Evolutionary conservation across 2,329 filamentous ascomycete genomes (phyloP).

Genomic region (Cephalotrichum gorgonifer): DNA sequence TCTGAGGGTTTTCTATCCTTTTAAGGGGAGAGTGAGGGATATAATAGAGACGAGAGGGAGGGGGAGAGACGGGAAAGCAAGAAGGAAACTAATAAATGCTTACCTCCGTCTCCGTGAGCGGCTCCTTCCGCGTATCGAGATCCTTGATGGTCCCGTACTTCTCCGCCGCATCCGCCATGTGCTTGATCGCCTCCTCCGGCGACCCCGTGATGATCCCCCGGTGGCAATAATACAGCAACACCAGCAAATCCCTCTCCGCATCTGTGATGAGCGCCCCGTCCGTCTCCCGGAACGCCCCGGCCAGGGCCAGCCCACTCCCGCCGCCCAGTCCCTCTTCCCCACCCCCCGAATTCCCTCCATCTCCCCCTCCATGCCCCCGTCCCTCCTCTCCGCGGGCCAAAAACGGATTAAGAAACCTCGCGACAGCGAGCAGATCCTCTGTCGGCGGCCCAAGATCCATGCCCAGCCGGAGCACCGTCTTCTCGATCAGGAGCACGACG

Average conservation of each 20-base stretch:
- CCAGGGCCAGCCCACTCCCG: no score
- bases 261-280: slow-evolving; percentile 7
- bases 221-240: slow-evolving; percentile 10
- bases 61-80: no score
- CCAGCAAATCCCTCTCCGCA: slow-evolving; percentile 9
- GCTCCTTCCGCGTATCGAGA: slow-evolving; percentile 9
- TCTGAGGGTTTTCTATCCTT: not conserved
- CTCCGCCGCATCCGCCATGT: slow-evolving; percentile 3
- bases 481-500: slow-evolving; percentile 6
- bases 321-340: not conserved
- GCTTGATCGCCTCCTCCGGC: slow-evolving; percentile 6
- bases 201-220: slow-evolving; percentile 1
- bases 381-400: slow-evolving; percentile 6
- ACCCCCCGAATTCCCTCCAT: no score
- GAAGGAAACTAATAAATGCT: slow-evolving; percentile 8
- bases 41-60: no score
- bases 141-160: slow-evolving; percentile 9
- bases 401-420: slow-evolving; percentile 9
- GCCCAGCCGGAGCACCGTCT: slow-evolving; percentile 3
- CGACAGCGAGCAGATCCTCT: slow-evolving; percentile 5
- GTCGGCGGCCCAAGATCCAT: slow-evolving; percentile 2
- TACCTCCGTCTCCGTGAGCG: slow-evolving; percentile 9
- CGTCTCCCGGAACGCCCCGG: slow-evolving; percentile 6
- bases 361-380: not conserved
- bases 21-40: not conserved